Conservation (phyloP, 371 early-diverging fungal genomes). For the Dinochytrium kinnereticum region DNA sequence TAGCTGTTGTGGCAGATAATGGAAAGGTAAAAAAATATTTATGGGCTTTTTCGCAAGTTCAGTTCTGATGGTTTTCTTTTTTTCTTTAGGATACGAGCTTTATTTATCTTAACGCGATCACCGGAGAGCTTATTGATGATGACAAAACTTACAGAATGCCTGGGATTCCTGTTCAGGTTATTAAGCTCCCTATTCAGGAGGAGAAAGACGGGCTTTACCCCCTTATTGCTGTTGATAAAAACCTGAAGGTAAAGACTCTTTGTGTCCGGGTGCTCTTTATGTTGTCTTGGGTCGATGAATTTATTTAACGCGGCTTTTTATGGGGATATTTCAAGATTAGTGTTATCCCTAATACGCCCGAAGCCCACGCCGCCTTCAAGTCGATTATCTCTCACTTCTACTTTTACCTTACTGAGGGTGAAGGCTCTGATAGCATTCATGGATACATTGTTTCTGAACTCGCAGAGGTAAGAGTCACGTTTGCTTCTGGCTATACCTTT, state of each 20-base stretch:
- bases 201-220: constrained; percentile 68
- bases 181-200: constrained; percentile 67
- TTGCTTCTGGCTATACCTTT: no score
- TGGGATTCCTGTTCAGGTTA: constrained; percentile 21
- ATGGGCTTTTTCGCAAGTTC: no score
- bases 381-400: constrained; percentile 59
- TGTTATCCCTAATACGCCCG: constrained; percentile 64
- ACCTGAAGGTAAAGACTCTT: constrained; percentile 51
- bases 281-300: no score
- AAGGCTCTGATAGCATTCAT: constrained; percentile 26
- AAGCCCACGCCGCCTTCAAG: constrained; percentile 57
- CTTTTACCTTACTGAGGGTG: constrained; percentile 56
- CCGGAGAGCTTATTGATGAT: constrained; percentile 18
- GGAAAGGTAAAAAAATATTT: constrained; percentile 52
- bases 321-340: no score
- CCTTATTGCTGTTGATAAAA: constrained; percentile 63
- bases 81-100: constrained; percentile 16
- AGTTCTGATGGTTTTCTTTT: background rate
- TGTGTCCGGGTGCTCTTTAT: background rate
- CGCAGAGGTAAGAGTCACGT: background rate
- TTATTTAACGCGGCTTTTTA: constrained; percentile 6
- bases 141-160: background rate
- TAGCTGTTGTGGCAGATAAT: constrained; percentile 65
- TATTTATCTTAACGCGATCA: constrained; percentile 23
- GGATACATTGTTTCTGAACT: constrained; percentile 24